phyloP scores from a whole-genome alignment of 805 yeast genomes.

The Cyberlindnera saturnus region DNA sequence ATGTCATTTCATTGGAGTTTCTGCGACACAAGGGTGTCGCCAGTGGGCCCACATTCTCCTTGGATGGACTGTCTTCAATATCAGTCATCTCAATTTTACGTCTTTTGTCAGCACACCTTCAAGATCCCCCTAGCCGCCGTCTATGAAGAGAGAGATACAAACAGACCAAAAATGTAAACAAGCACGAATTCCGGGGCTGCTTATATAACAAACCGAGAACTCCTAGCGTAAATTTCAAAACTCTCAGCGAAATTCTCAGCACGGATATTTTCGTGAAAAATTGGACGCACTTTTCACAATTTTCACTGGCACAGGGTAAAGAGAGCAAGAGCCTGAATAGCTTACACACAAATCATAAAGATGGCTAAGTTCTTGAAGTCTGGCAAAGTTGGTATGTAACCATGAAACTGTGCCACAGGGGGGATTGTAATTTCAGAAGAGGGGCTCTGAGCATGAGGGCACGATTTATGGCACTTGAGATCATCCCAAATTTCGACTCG shows the following conservation, averaged over 20 bases:
- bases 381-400: slow-evolving; percentile 86
- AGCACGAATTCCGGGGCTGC: no score
- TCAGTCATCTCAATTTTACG: slow-evolving; percentile 1
- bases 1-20: slow-evolving; percentile 6
- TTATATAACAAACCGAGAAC: no score
- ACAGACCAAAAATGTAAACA: no score
- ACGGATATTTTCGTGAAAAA: slow-evolving; percentile 10
- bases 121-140: neutral
- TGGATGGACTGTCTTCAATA: slow-evolving; percentile 1
- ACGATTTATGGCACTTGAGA: neutral
- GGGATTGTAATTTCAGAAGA: no score
- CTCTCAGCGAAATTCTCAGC: slow-evolving; percentile 15
- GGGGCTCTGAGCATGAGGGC: neutral
- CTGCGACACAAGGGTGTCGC: slow-evolving; percentile 10
- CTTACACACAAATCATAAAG: slow-evolving; percentile 22
- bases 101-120: no score
- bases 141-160: neutral
- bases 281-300: slow-evolving; percentile 21
- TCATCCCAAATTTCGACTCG: neutral
- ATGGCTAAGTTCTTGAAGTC: slow-evolving; percentile 99
- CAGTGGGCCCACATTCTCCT: slow-evolving; percentile 14
- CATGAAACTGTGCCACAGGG: no score
- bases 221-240: no score
- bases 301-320: slow-evolving; percentile 11
- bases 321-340: neutral